Conservation (phyloP, 805 yeast species). For the Ogataea henricii region DNA sequence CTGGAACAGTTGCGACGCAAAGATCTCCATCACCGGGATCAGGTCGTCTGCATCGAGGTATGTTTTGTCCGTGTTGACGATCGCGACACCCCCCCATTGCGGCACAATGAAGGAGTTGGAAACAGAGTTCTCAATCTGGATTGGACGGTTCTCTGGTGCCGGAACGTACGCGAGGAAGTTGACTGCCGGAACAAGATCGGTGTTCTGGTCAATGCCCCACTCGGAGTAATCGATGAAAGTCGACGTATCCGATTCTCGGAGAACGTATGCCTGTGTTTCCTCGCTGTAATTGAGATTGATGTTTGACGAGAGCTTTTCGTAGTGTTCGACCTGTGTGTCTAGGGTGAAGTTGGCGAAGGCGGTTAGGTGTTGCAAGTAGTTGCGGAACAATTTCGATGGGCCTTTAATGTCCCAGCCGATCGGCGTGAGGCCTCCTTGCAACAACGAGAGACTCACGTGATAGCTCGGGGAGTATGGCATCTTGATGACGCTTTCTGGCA, state of each 20-base stretch:
- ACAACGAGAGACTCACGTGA: conserved; percentile 73
- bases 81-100: conserved; percentile 84
- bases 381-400: conserved; percentile 53
- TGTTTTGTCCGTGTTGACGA: conserved; percentile 42
- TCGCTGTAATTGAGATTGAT: conserved; percentile 29
- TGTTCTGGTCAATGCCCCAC: conserved; percentile 60
- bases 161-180: conserved; percentile 76
- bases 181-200: conserved; percentile 60
- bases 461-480: conserved; percentile 63
- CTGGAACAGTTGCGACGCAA: conserved; percentile 73
- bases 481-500: conserved; percentile 37
- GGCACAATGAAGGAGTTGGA: conserved; percentile 75
- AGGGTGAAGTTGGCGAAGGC: conserved; percentile 70
- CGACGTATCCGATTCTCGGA: conserved; percentile 58
- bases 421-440: conserved; percentile 68
- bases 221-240: conserved; percentile 83
- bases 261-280: conserved; percentile 31
- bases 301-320: conserved; percentile 43
- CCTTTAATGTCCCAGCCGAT: conserved; percentile 73
- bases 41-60: conserved; percentile 48
- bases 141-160: conserved; percentile 46
- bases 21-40: conserved; percentile 60
- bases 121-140: conserved; percentile 45
- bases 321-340: conserved; percentile 78
- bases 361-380: conserved; percentile 54